Evolutionary conservation across 1,284 basidiomycete genomes (phyloP).

Genomic region (Trametes sp.): DNA sequence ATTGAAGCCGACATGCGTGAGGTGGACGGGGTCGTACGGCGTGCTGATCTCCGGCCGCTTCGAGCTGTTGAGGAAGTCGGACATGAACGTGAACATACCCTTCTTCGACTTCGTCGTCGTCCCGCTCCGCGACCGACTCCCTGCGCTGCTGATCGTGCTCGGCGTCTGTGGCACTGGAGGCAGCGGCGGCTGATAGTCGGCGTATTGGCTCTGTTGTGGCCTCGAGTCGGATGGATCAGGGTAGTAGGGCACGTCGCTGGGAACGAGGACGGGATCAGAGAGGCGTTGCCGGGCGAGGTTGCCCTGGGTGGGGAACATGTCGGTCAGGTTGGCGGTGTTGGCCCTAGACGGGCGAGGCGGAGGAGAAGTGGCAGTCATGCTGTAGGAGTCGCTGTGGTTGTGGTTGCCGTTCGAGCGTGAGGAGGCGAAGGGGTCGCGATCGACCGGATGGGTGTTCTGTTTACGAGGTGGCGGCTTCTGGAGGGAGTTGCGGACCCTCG

Average conservation of each 20-base stretch:
- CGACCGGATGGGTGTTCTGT: conserved; percentile 44
- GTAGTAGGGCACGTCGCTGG: conserved; percentile 44
- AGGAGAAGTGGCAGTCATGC: conserved; percentile 50
- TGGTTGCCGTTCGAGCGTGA: conserved; percentile 42
- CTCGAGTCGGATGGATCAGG: conserved; percentile 33
- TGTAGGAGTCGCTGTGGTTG: conserved; percentile 26
- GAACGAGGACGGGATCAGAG: conserved; percentile 53
- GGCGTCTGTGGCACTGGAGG: conserved; percentile 39
- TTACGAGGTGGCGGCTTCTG: conserved; percentile 66
- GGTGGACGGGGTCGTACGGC: conserved; percentile 99
- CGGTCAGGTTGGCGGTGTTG: conserved; percentile 80
- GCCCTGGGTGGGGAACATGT: conserved; percentile 60
- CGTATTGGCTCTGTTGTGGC: conserved; percentile 24
- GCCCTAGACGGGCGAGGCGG: conserved; percentile 81
- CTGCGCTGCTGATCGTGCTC: conserved; percentile 41
- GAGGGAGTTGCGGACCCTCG: conserved; percentile 59
- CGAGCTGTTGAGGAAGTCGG: conserved; percentile 61
- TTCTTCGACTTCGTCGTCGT: conserved; percentile 74
- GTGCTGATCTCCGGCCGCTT: conserved; percentile 96
- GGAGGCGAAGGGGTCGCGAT: conserved; percentile 68
- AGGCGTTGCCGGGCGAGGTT: conserved; percentile 55
- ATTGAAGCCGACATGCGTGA: conserved; percentile 99
- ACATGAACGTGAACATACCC: conserved; percentile 79
- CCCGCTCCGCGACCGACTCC: conserved; percentile 65
- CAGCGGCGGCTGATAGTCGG: conserved; percentile 47